A percentile compares a stretch with the other conserved stretches of the same genome.
These are phyloP conservation scores for Pseudogymnoascus sp. DNA, from an alignment of 2,329 filamentous ascomycete genomes.

Conservation along the genomic window DNA sequence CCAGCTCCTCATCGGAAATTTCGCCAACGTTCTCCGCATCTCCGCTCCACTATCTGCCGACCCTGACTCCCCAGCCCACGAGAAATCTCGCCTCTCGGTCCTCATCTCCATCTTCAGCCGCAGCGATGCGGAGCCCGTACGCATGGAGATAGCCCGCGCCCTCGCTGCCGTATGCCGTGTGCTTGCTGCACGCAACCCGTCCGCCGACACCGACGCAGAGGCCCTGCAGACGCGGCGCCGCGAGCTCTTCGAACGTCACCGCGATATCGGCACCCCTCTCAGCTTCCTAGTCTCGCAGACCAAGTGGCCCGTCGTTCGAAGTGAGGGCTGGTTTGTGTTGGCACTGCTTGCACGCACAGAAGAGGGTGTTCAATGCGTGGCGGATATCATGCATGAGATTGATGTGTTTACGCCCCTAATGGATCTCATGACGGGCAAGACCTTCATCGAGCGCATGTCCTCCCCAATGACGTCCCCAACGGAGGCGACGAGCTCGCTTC, in stretches of 20 bases:
- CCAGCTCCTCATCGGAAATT: conserved; percentile 45
- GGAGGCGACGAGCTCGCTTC: not conserved
- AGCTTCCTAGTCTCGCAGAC: conserved; percentile 46
- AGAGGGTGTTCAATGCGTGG: conserved; percentile 41
- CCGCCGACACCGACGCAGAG: conserved; percentile 21
- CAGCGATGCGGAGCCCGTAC: conserved; percentile 46
- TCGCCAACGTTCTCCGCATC: conserved; percentile 43
- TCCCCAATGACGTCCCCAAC: not conserved
- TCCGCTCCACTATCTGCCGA: conserved; percentile 35
- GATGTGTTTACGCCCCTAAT: conserved; percentile 38
- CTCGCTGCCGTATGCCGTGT: conserved; percentile 45
- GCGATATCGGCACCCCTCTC: conserved; percentile 31
- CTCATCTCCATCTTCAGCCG: conserved; percentile 35
- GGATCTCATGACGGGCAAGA: conserved; percentile 41
- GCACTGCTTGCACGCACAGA: conserved; percentile 48
- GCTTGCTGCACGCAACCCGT: conserved; percentile 37
- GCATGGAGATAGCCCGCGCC: conserved; percentile 50
- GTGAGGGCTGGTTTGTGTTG: conserved; percentile 54
- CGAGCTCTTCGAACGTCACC: conserved; percentile 24
- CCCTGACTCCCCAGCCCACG: conserved; percentile 27
- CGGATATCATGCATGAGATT: conserved; percentile 34
- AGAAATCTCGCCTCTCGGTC: conserved; percentile 31
- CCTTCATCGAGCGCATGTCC: conserved; percentile 19
- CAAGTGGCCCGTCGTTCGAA: conserved; percentile 51
- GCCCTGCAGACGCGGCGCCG: conserved; percentile 26